Conservation (phyloP, 805 yeast species). For the Sungouiozyma ichnusensis region DNA sequence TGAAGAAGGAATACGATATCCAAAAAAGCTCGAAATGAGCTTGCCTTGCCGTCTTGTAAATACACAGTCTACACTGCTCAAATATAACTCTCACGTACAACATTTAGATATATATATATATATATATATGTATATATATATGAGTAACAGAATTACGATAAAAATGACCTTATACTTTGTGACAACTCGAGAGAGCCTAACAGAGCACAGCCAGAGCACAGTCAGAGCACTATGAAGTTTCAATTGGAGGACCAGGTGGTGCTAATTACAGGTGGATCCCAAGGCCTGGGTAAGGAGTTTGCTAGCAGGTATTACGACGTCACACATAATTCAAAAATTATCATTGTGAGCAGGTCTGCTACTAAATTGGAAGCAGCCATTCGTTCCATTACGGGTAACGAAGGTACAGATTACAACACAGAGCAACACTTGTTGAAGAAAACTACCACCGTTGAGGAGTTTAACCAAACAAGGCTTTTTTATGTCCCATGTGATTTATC, state of each 20-base stretch:
- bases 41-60: neutral
- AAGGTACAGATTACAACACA: slow-evolving; percentile 7
- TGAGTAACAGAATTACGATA: neutral
- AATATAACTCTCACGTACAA: neutral
- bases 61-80: neutral
- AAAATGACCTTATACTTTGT: neutral
- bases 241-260: slow-evolving; percentile 42
- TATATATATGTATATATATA: neutral
- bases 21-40: slow-evolving; percentile 6
- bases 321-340: slow-evolving; percentile 47
- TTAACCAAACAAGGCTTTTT: slow-evolving; percentile 22
- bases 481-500: slow-evolving; percentile 60
- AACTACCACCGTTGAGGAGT: slow-evolving; percentile 2
- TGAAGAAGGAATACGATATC: slow-evolving; percentile 62
- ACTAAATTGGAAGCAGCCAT: slow-evolving; percentile 44
- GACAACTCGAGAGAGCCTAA: neutral
- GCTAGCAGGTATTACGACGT: slow-evolving; percentile 43
- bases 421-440: neutral
- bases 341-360: slow-evolving; percentile 70
- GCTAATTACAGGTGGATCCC: slow-evolving; percentile 87
- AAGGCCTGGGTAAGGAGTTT: slow-evolving; percentile 79
- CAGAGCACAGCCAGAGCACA: no score
- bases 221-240: slow-evolving; percentile 15
- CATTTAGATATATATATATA: neutral
- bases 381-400: slow-evolving; percentile 16